Conservation (phyloP, 495 filamentous ascomycete genomes). For the Daldinia decipiens region DNA sequence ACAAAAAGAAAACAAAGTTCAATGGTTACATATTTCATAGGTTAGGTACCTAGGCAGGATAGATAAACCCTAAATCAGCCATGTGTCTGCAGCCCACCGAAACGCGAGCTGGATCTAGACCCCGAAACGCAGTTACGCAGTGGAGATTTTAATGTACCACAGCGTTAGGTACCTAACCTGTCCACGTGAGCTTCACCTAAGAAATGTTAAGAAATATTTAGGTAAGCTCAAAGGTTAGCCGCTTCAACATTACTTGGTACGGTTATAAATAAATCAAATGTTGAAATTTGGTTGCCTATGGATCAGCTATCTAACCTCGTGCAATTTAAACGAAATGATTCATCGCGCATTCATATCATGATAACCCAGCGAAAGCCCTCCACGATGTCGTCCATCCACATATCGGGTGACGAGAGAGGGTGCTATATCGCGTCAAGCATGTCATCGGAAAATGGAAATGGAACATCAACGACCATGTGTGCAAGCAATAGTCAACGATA, state of each 20-base stretch:
- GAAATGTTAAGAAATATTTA: background rate
- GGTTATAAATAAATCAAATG: slow-evolving; percentile 2
- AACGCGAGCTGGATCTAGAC: slow-evolving; percentile 1
- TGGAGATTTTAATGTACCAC: slow-evolving; percentile 8
- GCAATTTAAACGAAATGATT: background rate
- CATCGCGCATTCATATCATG: background rate
- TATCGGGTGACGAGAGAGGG: background rate
- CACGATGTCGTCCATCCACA: background rate
- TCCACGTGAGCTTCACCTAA: background rate
- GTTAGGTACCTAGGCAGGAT: background rate
- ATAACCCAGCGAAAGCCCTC: background rate
- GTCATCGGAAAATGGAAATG: background rate
- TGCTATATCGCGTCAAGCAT: background rate
- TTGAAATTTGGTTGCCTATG: background rate
- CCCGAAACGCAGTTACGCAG: background rate
- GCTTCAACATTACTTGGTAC: background rate
- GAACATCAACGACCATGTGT: background rate
- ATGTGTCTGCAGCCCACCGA: background rate
- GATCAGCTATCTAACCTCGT: background rate
- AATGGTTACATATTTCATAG: background rate
- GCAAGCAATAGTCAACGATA: background rate
- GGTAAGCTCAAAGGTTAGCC: background rate
- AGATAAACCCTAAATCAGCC: background rate
- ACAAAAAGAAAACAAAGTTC: background rate
- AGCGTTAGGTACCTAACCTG: too few species aligned